Base-by-base conservation (phyloP, 192 early-diverging fungal species). In the Coemansia javaensis region DNA sequence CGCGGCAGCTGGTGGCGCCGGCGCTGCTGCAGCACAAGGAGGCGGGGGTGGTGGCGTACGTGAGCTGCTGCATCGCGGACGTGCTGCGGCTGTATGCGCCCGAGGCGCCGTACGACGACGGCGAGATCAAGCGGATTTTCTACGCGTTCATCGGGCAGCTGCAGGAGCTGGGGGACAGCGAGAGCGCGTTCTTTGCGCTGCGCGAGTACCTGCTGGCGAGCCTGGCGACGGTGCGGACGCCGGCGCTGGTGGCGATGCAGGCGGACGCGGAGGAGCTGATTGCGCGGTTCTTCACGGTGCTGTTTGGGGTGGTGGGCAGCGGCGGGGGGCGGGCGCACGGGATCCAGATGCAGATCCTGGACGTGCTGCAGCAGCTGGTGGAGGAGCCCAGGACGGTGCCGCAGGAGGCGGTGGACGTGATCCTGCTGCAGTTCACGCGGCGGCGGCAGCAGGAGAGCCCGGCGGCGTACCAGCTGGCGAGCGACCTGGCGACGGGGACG, bases 51-150 rank as follows among this genome's bases (percentile, higher is more conserved):
- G 76, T 76, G 23, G 79, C 82, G 17, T 81, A 83, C 17, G 76
- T 79, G 0, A 82, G 90, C 4, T 92, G 90, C 63, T 97, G 93
- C 63, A 74, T 96, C 30, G 89, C 92, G 1, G 96, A 99, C 52
- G 72, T 97, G 0, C 79, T 99, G 28, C 79, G 93, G 16, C 72
- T 99, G 9, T 93, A 86, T 63, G 96, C 96, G 12, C 94, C 94
- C 9, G 90, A 95, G 44, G 87, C 90, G 5, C 95, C 95, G 9
- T 97, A 95, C 66, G 79, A 49, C 34, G 81, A 85, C 39, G 61
- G 60, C 5, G 82, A 94, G 47, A 77, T 98, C 43, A 75, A 67
- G 37, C 53, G 55, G 3, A 82, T 95, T 21, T 99, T 99, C 72
- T 69, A 78, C 34, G 79, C 91, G 24, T 94, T 97, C 66, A 75